Conservation (phyloP, 768 basidiomycete genomes). For the Basidioascus undulatus region DNA sequence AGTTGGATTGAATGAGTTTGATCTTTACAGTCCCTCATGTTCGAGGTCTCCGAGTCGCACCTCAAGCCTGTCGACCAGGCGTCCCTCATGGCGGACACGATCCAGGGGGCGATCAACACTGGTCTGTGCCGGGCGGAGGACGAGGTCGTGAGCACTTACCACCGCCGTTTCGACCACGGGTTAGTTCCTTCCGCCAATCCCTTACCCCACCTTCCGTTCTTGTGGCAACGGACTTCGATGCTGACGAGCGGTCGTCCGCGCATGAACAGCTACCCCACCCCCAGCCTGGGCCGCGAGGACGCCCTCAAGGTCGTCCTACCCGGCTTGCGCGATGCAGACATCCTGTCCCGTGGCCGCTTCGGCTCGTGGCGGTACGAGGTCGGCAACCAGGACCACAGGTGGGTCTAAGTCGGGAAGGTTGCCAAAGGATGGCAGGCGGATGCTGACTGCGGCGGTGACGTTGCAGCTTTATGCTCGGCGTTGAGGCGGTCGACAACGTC, state of each 20-base stretch:
- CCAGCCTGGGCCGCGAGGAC: conserved; percentile 18
- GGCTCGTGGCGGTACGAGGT: conserved; percentile 14
- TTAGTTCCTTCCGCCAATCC: too few species aligned
- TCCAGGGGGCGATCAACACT: conserved; percentile 19
- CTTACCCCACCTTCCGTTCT: too few species aligned
- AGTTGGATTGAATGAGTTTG: neutral
- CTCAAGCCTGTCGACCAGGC: conserved; percentile 19
- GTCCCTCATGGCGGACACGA: conserved; percentile 17
- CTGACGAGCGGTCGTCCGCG: too few species aligned
- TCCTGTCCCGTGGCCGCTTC: conserved; percentile 19
- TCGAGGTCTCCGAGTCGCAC: conserved; percentile 20
- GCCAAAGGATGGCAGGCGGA: too few species aligned
- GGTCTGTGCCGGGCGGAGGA: conserved; percentile 16
- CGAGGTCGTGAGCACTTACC: conserved; percentile 20
- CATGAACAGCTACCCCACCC: conserved; percentile 20
- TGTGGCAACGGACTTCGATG: too few species aligned
- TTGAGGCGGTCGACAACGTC: conserved; percentile 19
- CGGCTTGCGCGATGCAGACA: conserved; percentile 15
- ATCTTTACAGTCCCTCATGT: conserved; percentile 21
- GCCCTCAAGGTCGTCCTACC: conserved; percentile 19
- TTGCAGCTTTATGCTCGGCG: conserved; percentile 17
- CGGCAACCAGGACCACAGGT: conserved; percentile 11
- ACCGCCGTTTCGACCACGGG: conserved; percentile 18
- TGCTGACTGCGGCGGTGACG: neutral
- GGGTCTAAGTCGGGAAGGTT: too few species aligned